Evolutionary conservation across 2,329 filamentous ascomycete genomes (phyloP).

Genomic region (Didymella pomorum): DNA sequence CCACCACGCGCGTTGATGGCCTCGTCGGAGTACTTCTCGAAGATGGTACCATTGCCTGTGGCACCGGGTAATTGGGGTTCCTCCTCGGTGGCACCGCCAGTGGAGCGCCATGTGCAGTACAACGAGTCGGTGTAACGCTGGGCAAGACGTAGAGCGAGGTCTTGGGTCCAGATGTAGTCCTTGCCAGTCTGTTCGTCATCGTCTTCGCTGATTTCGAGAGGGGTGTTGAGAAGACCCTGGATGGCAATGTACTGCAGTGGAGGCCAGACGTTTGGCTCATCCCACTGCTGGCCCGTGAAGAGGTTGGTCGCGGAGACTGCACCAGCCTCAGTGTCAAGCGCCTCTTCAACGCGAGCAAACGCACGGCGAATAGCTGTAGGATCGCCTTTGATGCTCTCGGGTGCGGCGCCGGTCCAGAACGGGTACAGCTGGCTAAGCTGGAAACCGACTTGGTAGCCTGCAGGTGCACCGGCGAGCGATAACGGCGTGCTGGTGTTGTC

Average conservation of each 20-base stretch:
- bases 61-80: constrained; percentile 38
- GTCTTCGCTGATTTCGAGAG: constrained; percentile 62
- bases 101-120: constrained; percentile 75
- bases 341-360: constrained; percentile 62
- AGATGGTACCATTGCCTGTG: constrained; percentile 69
- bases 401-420: constrained; percentile 73
- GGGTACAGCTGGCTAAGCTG: constrained; percentile 69
- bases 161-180: constrained; percentile 62
- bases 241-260: constrained; percentile 72
- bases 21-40: constrained; percentile 73
- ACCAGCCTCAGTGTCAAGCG: constrained; percentile 62
- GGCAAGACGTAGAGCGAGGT: constrained; percentile 65
- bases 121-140: constrained; percentile 73
- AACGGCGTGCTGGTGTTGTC: constrained; percentile 52
- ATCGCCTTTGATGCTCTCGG: constrained; percentile 64
- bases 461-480: constrained; percentile 56
- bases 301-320: constrained; percentile 70
- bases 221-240: constrained; percentile 67
- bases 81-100: constrained; percentile 65
- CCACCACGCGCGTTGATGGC: constrained; percentile 67
- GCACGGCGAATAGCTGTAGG: constrained; percentile 64
- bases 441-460: constrained; percentile 66
- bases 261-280: constrained; percentile 75
- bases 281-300: constrained; percentile 71
- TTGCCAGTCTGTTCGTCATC: constrained; percentile 53